Evolutionary conservation across 345 rosid genomes (phyloP).

Genomic region (Heritiera fomes): DNA sequence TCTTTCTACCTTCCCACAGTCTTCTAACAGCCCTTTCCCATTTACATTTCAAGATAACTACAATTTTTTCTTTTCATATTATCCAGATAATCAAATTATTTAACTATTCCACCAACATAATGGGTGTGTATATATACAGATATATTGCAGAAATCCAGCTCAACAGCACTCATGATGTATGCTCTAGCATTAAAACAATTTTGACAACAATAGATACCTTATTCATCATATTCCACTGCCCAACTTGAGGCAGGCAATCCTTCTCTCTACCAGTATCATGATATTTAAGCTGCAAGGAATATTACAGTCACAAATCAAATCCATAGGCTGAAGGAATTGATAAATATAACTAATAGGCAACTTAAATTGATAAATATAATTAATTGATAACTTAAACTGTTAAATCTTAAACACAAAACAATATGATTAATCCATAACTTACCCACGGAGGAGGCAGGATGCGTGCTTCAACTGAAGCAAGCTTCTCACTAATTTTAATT

Average conservation of each 20-base stretch:
- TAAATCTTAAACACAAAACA: not conserved
- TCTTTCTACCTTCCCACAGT: not conserved
- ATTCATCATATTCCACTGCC: slow-evolving; percentile 99
- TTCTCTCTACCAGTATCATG: slow-evolving; percentile 90
- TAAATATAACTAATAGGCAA: no score
- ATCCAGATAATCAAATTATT: slow-evolving; percentile 10
- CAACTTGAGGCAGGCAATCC: slow-evolving; percentile 89
- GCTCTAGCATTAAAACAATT: not conserved
- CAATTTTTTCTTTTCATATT: not conserved
- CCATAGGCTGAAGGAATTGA: not conserved
- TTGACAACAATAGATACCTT: slow-evolving; percentile 50
- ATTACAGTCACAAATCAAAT: slow-evolving; percentile 1
- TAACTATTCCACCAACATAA: not conserved
- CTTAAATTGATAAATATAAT: not conserved
- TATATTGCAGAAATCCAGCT: slow-evolving; percentile 10
- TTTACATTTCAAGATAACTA: not conserved
- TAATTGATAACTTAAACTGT: not conserved
- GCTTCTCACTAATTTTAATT: slow-evolving; percentile 82
- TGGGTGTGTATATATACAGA: not conserved
- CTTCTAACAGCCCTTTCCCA: not conserved
- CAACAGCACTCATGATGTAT: not conserved
- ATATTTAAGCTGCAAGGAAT: slow-evolving; percentile 74
- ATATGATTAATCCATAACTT: slow-evolving; percentile 10
- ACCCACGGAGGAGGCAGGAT: slow-evolving; percentile 97
- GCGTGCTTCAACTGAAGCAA: slow-evolving; percentile 96